Evolutionary conservation across 2,329 filamentous ascomycete species (phyloP).

Genomic region (Trichoderma sp.): DNA sequence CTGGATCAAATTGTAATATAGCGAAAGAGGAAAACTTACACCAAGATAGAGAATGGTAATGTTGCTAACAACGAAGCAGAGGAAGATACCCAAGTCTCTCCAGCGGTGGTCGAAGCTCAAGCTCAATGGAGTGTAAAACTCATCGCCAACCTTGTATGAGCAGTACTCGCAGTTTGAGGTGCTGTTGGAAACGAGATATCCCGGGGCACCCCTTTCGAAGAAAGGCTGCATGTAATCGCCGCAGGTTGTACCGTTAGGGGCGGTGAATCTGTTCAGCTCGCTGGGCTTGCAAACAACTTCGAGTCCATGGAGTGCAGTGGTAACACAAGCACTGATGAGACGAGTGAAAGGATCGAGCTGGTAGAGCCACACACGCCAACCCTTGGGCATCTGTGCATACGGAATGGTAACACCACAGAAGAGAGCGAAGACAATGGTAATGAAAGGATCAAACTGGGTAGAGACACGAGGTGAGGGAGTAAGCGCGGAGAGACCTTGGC

Average conservation of each 20-base stretch:
- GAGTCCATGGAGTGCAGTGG: slow-evolving; percentile 70
- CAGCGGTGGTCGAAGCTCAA: slow-evolving; percentile 70
- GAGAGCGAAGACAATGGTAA: slow-evolving; percentile 79
- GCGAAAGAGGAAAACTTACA: slow-evolving; percentile 42
- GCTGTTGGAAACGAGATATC: slow-evolving; percentile 69
- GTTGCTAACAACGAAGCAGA: slow-evolving; percentile 77
- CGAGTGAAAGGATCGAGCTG: slow-evolving; percentile 82
- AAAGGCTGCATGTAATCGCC: slow-evolving; percentile 74
- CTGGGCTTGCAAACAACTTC: slow-evolving; percentile 59
- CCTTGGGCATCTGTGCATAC: slow-evolving; percentile 71
- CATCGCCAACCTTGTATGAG: slow-evolving; percentile 74
- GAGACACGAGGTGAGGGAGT: slow-evolving; percentile 80
- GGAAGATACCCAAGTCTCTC: slow-evolving; percentile 79
- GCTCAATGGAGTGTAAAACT: slow-evolving; percentile 72
- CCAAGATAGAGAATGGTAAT: slow-evolving; percentile 60
- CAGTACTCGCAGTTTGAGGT: slow-evolving; percentile 77
- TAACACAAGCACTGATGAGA: slow-evolving; percentile 77
- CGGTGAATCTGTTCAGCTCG: slow-evolving; percentile 69
- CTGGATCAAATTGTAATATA: neutral
- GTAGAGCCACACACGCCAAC: slow-evolving; percentile 81
- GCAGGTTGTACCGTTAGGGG: slow-evolving; percentile 67
- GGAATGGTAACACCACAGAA: slow-evolving; percentile 90
- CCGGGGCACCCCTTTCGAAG: slow-evolving; percentile 66
- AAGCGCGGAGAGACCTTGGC: slow-evolving; percentile 72
- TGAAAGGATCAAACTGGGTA: slow-evolving; percentile 76